phyloP scores from a whole-genome alignment of 2,329 filamentous ascomycete species.

The Fusarium sp. region DNA sequence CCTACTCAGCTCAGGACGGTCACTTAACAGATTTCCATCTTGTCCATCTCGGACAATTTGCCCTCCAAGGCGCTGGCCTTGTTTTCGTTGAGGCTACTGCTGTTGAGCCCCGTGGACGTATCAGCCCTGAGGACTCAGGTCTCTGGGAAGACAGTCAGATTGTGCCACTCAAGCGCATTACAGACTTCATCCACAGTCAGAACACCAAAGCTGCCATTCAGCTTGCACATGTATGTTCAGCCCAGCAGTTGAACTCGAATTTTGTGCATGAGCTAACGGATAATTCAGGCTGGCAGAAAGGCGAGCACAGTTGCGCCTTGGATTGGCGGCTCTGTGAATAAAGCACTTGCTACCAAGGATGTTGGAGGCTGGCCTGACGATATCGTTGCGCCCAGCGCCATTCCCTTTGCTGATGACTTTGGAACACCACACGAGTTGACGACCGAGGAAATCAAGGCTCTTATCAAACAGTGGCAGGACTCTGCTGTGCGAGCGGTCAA shows the following conservation, averaged over 20 bases:
- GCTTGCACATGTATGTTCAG: constrained; percentile 70
- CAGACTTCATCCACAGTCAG: constrained; percentile 84
- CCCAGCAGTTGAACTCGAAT: background rate
- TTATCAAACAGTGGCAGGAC: constrained; percentile 71
- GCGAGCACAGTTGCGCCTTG: constrained; percentile 71
- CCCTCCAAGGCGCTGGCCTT: constrained; percentile 78
- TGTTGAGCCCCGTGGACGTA: constrained; percentile 80
- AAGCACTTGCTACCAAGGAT: constrained; percentile 63
- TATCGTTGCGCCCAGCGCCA: constrained; percentile 62
- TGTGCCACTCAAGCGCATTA: constrained; percentile 73
- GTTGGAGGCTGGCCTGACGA: constrained; percentile 68
- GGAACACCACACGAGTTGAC: constrained; percentile 75
- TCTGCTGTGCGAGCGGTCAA: constrained; percentile 69
- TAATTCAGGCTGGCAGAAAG: constrained; percentile 69
- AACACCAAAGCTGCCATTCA: constrained; percentile 82
- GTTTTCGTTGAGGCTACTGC: constrained; percentile 82
- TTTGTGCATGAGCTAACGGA: background rate
- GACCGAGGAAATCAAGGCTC: constrained; percentile 70
- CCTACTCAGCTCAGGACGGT: constrained; percentile 67
- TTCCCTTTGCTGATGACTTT: constrained; percentile 70
- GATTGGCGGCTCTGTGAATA: constrained; percentile 62
- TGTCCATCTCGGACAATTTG: constrained; percentile 82
- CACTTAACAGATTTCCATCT: constrained; percentile 85
- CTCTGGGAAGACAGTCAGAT: constrained; percentile 89
- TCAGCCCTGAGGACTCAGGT: constrained; percentile 82